Percentiles rank a stretch among this genome's conserved stretches.
Conservation (phyloP, 768 basidiomycete genomes). For the Russula brevipes region DNA sequence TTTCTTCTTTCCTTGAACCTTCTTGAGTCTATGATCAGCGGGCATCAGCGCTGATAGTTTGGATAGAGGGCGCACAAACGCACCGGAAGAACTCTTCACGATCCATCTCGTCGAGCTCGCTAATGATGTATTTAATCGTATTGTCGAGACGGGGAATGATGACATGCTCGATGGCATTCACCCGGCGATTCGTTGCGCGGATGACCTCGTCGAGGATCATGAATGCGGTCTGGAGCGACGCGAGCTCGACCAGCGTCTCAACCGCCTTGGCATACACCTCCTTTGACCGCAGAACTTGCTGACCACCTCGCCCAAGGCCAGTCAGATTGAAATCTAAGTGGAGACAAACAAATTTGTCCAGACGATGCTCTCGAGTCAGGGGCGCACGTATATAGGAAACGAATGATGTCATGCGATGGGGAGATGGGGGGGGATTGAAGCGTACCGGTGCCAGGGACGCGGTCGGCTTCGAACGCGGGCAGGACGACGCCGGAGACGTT, state of each 20-base stretch:
- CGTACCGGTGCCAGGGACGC: conserved; percentile 76
- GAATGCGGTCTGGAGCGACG: conserved; percentile 95
- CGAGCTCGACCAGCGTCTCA: conserved; percentile 94
- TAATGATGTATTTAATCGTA: conserved; percentile 96
- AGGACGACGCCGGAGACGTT: conserved; percentile 97
- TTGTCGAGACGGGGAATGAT: conserved; percentile 94
- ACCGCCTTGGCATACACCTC: conserved; percentile 98
- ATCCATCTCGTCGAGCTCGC: conserved; percentile 98
- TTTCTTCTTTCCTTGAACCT: conserved; percentile 97
- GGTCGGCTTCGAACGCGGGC: conserved; percentile 91
- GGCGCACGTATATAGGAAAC: background rate
- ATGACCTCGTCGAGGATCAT: conserved; percentile 99
- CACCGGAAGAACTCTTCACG: conserved; percentile 91
- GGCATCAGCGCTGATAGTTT: background rate
- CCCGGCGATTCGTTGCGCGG: conserved; percentile 96
- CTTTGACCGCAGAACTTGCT: conserved; percentile 90
- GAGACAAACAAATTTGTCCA: background rate
- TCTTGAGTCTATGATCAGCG: conserved; percentile 64
- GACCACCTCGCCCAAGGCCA: conserved; percentile 93
- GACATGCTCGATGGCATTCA: conserved; percentile 98
- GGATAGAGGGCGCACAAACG: conserved; percentile 24
- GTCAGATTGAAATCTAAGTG: conserved; percentile 93
- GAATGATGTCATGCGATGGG: background rate
- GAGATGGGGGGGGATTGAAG: background rate
- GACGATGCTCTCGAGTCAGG: background rate